Evolutionary conservation across 1,139 yeast species (phyloP), one percentile per base, ranked within the genome.

Genomic region (Eremothecium sinecaudum): DNA sequence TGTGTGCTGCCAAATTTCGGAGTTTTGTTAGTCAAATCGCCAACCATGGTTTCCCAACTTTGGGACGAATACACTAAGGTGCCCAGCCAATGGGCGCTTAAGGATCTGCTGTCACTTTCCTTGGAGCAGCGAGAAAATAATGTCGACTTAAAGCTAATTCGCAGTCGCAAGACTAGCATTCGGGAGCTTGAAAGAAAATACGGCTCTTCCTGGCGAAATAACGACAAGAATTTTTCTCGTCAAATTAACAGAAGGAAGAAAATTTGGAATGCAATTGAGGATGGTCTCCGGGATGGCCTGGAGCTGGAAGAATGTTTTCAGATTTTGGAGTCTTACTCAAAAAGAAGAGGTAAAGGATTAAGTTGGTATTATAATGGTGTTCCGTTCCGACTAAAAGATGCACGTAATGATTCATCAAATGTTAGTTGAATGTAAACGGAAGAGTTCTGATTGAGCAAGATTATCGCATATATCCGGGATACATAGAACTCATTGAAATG

Each of bases 211-310:
- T 51, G 56, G 56, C 43, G 55, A 24, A 49, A 47, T 35, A 41
- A 36, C 19, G 53, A 50, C 27, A 51, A 50, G 32, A 50, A 50
- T 37, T 48, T 51, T 32, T 50, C 56, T 1, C 38, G 56, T 21
- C 56, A 51, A 34, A 46, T 51, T 13, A 51, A 51, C 33, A 45
- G 56, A 26, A 38, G 56, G 21, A 51, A 51, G 39, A 51, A 51
- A 28, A 47, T 50, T 13, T 51, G 56, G 56, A 41, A 42, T 23
- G 42, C 52, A 5, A 50, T 51, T 24, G 56, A 51, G 32, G 47
- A 41, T 18, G 55, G 55, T 4, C 24, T 50, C 16, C 31, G 34
- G 14, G 48, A 46, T 36, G 53, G 52, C 2, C 33, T 51, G 10
- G 23, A 42, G 6, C 28, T 50, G 32, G 34, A 42, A 3, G 47